Base-by-base conservation (phyloP, 2,329 filamentous ascomycete genomes). In the Cladosporium halotolerans region DNA sequence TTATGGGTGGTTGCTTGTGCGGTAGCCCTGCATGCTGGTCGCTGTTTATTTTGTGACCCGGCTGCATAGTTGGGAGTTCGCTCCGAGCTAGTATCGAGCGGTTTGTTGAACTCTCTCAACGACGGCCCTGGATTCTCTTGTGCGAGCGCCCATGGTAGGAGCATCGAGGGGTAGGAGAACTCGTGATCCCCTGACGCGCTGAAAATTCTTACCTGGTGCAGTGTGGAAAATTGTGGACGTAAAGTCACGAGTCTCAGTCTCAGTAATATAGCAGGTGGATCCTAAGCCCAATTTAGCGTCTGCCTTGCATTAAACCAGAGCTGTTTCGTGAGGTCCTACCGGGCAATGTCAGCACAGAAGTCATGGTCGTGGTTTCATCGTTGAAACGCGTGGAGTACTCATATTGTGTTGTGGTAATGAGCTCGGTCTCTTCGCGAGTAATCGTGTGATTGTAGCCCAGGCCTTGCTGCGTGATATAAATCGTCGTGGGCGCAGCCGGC, bases 271-370 rank as follows among this genome's bases (percentile, higher is more conserved):
- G 32, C 9, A 4, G 16, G 44, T 46, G 13, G 16, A 19, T 8
- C 44, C 44, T 46, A 9, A 16, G 9, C 14, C 14, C 0, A 9
- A 18, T 46, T 46, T 8, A 46, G 16, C 18, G 4, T 28, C 7
- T 28, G 23, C 23, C 7, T 28, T 7, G 23, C 18, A 36, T 13
- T 14, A 11, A 13, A 10, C 4, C n/a, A 13, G 31, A 13, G 41
- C 6, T 31, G 9, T 31, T 31, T 5, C 8, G 10, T 8, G 11
- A 42, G 2, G 18, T 11, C 39, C 16, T 23, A 51, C 47, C 47
- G 9, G 47, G 47, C 10, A 51, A 18, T 9, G 40, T 51, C 11
- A 51, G 31, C 16, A 36, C 6, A 34, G 47, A 51, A 43, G 40
- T 44, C 13, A 23, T 2, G 5, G 40, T 43, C 10, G 39, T 28